Evolutionary conservation across 2,329 filamentous ascomycete species (phyloP).

Genomic region (Pseudogymnoascus sp.): DNA sequence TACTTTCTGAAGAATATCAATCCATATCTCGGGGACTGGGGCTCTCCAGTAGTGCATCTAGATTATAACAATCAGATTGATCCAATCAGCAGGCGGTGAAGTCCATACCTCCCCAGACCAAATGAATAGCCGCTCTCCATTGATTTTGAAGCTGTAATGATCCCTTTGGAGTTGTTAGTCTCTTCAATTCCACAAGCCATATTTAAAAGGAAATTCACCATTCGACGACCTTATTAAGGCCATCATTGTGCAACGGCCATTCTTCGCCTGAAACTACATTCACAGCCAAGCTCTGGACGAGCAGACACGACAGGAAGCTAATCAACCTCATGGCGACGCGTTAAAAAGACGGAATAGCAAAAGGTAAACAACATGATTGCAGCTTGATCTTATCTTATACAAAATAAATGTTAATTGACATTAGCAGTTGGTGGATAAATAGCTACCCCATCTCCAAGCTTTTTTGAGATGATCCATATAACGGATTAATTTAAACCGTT

Average conservation of each 20-base stretch:
- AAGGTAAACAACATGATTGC: neutral
- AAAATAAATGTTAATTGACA: neutral
- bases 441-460: neutral
- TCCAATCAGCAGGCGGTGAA: too few species aligned
- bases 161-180: constrained; percentile 31
- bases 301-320: neutral
- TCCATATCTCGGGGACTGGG: constrained; percentile 42
- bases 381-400: neutral
- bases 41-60: constrained; percentile 44
- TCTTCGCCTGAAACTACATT: constrained; percentile 14
- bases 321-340: neutral
- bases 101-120: constrained; percentile 38
- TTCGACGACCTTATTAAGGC: constrained; percentile 38
- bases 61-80: neutral
- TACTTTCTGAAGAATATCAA: constrained; percentile 43
- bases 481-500: neutral
- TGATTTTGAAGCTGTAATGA: constrained; percentile 43
- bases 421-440: constrained; percentile 6
- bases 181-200: neutral
- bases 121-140: constrained; percentile 43
- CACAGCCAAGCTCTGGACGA: constrained; percentile 1
- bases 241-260: constrained; percentile 42
- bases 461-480: neutral
- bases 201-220: constrained; percentile 22
- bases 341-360: neutral